Evolutionary conservation across 768 basidiomycete genomes (phyloP).

Genomic region (Mycena venus): DNA sequence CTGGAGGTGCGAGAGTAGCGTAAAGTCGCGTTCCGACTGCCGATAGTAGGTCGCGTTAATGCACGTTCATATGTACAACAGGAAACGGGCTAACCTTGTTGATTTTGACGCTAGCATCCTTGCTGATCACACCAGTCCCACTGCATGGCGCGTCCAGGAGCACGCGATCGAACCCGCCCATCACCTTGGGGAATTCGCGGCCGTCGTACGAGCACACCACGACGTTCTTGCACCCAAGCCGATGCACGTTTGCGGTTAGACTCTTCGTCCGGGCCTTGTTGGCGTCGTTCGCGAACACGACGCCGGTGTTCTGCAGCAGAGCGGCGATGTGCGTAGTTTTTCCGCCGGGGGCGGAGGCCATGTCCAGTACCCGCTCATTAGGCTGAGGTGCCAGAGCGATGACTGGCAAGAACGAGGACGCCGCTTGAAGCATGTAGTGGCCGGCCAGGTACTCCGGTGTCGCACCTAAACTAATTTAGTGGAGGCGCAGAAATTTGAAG

Average conservation of each 20-base stretch:
- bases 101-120: constrained; percentile 96
- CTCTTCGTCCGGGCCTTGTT: constrained; percentile 97
- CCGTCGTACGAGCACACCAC: constrained; percentile 98
- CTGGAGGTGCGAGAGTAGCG: constrained; percentile 95
- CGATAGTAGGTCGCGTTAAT: constrained; percentile 9
- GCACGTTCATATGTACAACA: constrained; percentile 7
- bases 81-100: constrained; percentile 81
- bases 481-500: neutral
- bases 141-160: constrained; percentile 97
- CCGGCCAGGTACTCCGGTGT: constrained; percentile 99
- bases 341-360: constrained; percentile 98
- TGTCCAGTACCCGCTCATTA: constrained; percentile 94
- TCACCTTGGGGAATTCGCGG: constrained; percentile 97
- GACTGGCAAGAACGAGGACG: constrained; percentile 99
- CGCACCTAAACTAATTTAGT: constrained; percentile 66
- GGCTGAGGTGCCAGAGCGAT: constrained; percentile 95
- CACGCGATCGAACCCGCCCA: constrained; percentile 99
- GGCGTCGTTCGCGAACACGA: constrained; percentile 96
- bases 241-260: constrained; percentile 95
- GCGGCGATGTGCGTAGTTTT: constrained; percentile 99
- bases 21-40: constrained; percentile 95
- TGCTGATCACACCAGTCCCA: constrained; percentile 98
- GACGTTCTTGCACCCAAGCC: constrained; percentile 98
- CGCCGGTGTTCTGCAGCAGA: constrained; percentile 96
- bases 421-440: constrained; percentile 99